Conservation (phyloP, 768 basidiomycete species). For the Pleurotus giganteus region DNA sequence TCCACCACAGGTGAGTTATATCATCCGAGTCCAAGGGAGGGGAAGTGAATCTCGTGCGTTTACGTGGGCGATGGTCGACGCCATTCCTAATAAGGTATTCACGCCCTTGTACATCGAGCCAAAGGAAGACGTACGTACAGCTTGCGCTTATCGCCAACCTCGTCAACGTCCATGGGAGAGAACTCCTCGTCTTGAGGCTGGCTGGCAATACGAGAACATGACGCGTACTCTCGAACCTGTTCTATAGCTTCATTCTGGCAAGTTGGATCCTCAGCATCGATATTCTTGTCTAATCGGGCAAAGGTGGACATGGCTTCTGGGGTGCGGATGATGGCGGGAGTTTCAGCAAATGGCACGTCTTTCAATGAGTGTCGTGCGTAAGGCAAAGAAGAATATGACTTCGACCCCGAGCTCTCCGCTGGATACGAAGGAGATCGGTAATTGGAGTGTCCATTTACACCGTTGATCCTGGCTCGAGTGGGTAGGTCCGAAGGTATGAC, state of each 20-base stretch:
- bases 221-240: constrained; percentile 35
- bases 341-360: constrained; percentile 60
- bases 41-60: constrained; percentile 53
- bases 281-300: constrained; percentile 45
- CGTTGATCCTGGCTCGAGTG: constrained; percentile 33
- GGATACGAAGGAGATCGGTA: constrained; percentile 38
- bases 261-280: constrained; percentile 8
- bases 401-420: constrained; percentile 19
- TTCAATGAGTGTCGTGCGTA: constrained; percentile 25
- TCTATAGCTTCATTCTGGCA: constrained; percentile 19
- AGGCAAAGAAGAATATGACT: constrained; percentile 25
- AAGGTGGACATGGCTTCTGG: constrained; percentile 74
- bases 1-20: constrained; percentile 70
- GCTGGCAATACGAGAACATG: constrained; percentile 33
- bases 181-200: constrained; percentile 27
- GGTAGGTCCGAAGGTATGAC: constrained; percentile 51
- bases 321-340: constrained; percentile 67
- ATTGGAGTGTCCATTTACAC: constrained; percentile 41
- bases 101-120: neutral
- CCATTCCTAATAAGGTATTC: constrained; percentile 26
- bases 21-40: constrained; percentile 39
- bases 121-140: constrained; percentile 32
- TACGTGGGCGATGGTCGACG: constrained; percentile 51
- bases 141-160: constrained; percentile 66
- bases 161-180: constrained; percentile 24